Conservation (phyloP, 2,329 filamentous ascomycete genomes). For the Stromatinia cepivora region DNA sequence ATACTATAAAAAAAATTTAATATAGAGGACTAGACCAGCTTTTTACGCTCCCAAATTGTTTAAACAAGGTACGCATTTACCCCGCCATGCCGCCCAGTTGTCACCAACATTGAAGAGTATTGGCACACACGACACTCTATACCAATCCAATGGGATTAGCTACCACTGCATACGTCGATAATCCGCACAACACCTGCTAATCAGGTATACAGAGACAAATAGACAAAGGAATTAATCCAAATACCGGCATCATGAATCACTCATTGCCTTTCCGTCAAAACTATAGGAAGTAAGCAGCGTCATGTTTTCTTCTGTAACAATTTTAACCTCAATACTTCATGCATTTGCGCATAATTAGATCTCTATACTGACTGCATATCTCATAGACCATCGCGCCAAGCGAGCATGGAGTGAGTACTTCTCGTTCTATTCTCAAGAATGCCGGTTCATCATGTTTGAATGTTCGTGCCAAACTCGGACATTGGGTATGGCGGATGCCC, state of each 20-base stretch:
- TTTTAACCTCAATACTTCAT: not conserved
- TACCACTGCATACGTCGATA: not conserved
- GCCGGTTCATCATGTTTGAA: not conserved
- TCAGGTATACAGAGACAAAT: not conserved
- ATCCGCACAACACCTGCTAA: slow-evolving; percentile 10
- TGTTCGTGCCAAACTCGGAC: not conserved
- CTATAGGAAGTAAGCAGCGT: slow-evolving; percentile 21
- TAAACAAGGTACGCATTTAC: slow-evolving; percentile 19
- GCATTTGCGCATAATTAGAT: not conserved
- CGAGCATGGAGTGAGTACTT: slow-evolving; percentile 39
- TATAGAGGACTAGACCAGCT: not conserved
- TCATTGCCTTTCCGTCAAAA: slow-evolving; percentile 24
- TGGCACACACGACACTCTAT: not conserved
- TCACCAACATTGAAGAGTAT: not conserved
- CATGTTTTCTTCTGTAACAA: not conserved
- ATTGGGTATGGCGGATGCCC: not conserved
- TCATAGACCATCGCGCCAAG: slow-evolving; percentile 38
- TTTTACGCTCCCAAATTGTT: not conserved
- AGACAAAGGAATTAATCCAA: not conserved
- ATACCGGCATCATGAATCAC: slow-evolving; percentile 21
- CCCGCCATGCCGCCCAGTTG: slow-evolving; percentile 22
- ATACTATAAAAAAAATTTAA: not conserved
- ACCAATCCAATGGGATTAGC: not conserved
- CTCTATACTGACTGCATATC: not conserved
- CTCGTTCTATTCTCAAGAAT: not conserved